These are phyloP conservation scores for Tylopilus sp. DNA, from an alignment of 768 basidiomycete species.

Conservation along the genomic window DNA sequence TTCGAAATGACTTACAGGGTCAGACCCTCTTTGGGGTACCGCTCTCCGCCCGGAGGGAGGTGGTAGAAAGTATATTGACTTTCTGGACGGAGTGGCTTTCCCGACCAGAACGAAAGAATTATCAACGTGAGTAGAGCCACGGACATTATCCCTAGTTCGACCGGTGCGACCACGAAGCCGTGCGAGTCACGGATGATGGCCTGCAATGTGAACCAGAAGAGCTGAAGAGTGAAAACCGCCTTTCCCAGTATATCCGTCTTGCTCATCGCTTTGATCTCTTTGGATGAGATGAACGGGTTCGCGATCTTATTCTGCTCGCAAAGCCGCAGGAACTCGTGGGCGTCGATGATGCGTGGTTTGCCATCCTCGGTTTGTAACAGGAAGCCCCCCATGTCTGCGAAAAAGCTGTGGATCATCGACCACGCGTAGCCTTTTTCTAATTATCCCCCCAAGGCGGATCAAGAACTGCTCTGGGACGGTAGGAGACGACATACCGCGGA, in stretches of 20 bases:
- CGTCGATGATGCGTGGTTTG: neutral
- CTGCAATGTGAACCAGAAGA: neutral
- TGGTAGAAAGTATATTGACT: neutral
- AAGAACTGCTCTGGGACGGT: too few relatives aligned
- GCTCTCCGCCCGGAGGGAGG: neutral
- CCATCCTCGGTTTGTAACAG: neutral
- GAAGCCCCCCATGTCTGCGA: slow-evolving; percentile 1
- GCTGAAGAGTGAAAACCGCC: neutral
- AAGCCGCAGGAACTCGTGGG: neutral
- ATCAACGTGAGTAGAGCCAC: neutral
- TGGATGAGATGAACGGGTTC: neutral
- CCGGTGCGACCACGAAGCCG: neutral
- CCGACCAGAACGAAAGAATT: slow-evolving; percentile 1
- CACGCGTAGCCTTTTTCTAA: neutral
- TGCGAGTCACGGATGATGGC: neutral
- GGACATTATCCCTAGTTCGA: slow-evolving; percentile 1
- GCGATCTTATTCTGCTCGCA: neutral
- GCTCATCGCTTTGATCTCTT: neutral
- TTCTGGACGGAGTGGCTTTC: neutral
- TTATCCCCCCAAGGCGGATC: too few relatives aligned
- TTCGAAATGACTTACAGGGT: neutral
- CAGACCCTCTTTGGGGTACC: too few relatives aligned
- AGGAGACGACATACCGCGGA: too few relatives aligned
- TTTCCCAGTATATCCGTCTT: neutral
- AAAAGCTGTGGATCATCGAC: slow-evolving; percentile 2